Base-by-base conservation (phyloP, 192 early-diverging fungal genomes). In the Ambispora gerdemannii region DNA sequence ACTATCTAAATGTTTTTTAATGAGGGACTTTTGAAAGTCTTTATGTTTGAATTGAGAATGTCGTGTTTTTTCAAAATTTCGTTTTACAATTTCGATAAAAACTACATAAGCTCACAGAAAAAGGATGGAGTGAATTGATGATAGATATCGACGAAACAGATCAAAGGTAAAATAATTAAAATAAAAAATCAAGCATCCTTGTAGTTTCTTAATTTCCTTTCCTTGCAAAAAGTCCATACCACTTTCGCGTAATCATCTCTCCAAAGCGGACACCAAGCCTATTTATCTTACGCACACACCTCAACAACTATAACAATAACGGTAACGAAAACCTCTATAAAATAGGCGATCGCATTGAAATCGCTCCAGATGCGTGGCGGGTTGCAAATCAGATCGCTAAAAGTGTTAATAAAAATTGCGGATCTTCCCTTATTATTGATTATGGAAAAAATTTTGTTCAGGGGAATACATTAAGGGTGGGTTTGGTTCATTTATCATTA, bases 51-150 rank as follows among this genome's bases (percentile, higher is more conserved):
- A 17, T 50, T 27, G 2, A 19, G 30, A 15, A 30, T 49, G 24
- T 0, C 17, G 4, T 17, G 1, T 43, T 25, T 63, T 10, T n/a
- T n/a, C n/a, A n/a, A n/a, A n/a, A n/a, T n/a, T n/a, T n/a, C n/a
- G n/a, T n/a, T n/a, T n/a, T n/a, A n/a, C n/a, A 33, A 32, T 34
- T 38, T 47, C 25, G 34, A 38, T 6, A 28, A 30, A 60, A 32
- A 60, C 30, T 30, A 11, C n/a, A 32, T 51, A 77, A 93, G 81
- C 81, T 81, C 70, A 90, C 89, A 6, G 69, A 78, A 0, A 77
- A 86, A n/a, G 91, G 91, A 17, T 97, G 95, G 95, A 83, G 90
- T 36, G 97, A 98, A 74, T 80, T 97, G 15, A 72, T 96, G 22
- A 87, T 98, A 2, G 93, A 94, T 73, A 71, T 93, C 0, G 91